Conservation (phyloP, 176 grass and related monocot species). For the Ampelocalamus luodianensis region DNA sequence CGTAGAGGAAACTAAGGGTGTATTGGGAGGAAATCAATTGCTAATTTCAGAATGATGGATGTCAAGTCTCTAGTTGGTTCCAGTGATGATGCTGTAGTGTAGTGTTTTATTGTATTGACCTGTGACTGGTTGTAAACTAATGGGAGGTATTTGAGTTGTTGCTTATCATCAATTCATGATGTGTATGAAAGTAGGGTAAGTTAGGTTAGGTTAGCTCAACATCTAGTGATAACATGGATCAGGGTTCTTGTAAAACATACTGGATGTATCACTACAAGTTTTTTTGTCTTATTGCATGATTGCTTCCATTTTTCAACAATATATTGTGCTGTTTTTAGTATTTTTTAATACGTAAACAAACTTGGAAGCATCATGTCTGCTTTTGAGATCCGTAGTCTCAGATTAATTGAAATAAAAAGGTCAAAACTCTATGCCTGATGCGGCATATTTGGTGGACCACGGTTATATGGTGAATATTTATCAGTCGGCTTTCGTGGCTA, state of each 20-base stretch:
- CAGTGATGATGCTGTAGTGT: background rate
- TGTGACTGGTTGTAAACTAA: background rate
- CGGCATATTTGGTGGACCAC: background rate
- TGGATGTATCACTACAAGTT: background rate
- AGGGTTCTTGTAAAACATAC: background rate
- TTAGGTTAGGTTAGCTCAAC: background rate
- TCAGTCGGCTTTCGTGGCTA: background rate
- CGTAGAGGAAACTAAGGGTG: background rate
- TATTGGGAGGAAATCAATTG: constrained; percentile 3
- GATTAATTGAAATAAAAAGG: background rate
- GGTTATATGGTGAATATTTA: background rate
- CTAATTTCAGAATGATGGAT: background rate
- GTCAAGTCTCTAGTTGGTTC: background rate
- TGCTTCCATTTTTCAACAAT: background rate
- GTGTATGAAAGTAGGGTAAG: background rate
- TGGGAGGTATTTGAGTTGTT: background rate
- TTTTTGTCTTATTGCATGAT: background rate
- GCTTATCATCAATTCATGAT: background rate
- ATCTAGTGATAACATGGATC: background rate
- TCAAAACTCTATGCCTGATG: background rate
- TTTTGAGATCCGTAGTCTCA: background rate
- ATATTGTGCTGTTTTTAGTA: constrained; percentile 8
- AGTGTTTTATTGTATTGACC: background rate
- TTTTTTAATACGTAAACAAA: background rate
- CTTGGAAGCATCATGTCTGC: background rate